Conservation (phyloP, 2,329 filamentous ascomycete genomes). For the Cladosporium phlei region DNA sequence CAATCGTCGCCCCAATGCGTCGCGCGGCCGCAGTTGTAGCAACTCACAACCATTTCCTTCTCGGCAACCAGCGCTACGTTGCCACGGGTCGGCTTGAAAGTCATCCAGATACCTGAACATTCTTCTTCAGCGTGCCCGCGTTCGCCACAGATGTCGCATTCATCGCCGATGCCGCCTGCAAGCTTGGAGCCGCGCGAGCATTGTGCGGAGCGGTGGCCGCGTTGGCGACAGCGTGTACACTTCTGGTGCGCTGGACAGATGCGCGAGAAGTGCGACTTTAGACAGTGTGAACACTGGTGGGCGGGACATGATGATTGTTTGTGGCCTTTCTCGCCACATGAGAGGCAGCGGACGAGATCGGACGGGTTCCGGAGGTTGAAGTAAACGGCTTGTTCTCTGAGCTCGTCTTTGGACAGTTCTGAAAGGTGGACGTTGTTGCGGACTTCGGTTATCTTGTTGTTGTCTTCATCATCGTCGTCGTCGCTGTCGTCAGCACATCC, state of each 20-base stretch:
- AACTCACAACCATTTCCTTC: constrained; percentile 14
- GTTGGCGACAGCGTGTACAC: constrained; percentile 20
- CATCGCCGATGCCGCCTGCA: constrained; percentile 14
- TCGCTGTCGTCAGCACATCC: not conserved
- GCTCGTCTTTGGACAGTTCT: constrained; percentile 17
- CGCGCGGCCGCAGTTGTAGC: constrained; percentile 21
- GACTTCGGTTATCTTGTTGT: not conserved
- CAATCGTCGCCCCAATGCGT: constrained; percentile 23
- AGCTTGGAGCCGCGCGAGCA: constrained; percentile 11
- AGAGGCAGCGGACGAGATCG: constrained; percentile 18
- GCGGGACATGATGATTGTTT: constrained; percentile 14
- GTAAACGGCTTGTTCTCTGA: constrained; percentile 19
- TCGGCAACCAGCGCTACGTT: constrained; percentile 2
- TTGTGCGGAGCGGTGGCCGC: constrained; percentile 14
- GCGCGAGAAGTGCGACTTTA: constrained; percentile 15
- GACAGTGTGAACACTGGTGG: constrained; percentile 13
- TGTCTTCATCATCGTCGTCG: not conserved
- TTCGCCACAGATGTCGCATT: constrained; percentile 20
- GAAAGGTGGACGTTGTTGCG: constrained; percentile 1
- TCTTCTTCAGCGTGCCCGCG: constrained; percentile 24
- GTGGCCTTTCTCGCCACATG: constrained; percentile 18
- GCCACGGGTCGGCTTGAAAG: constrained; percentile 4
- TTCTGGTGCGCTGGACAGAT: constrained; percentile 18
- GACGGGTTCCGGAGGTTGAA: constrained; percentile 12
- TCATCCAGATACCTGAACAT: constrained; percentile 22